These are phyloP conservation scores for Medicago ruthenica DNA, from an alignment of 306 rosid genomes.

Conservation along the genomic window DNA sequence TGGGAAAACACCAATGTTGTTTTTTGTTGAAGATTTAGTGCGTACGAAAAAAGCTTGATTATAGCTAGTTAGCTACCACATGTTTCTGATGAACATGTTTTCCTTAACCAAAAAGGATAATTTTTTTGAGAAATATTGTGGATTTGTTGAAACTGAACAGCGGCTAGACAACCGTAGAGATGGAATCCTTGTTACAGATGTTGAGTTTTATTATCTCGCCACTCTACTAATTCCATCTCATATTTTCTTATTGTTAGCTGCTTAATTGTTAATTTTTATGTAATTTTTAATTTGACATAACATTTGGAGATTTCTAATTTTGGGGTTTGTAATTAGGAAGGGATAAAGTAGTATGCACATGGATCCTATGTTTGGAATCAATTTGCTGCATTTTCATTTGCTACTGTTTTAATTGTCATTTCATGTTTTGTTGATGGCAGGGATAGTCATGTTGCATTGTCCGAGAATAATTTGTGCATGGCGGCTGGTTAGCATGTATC, in stretches of 20 bases:
- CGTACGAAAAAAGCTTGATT: no score
- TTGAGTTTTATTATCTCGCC: no score
- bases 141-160: no score
- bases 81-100: no score
- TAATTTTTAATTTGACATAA: background rate
- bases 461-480: constrained; percentile 26
- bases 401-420: background rate
- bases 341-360: background rate
- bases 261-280: background rate
- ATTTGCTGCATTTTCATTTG: background rate
- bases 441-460: constrained; percentile 24
- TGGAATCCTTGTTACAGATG: no score
- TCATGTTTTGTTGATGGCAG: constrained; percentile 29
- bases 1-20: no score
- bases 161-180: no score
- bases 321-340: background rate
- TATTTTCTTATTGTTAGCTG: constrained; percentile 32
- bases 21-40: no score
- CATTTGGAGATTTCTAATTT: background rate
- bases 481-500: constrained; percentile 33
- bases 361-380: background rate
- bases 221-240: constrained; percentile 84
- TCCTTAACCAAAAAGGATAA: no score
- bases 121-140: no score
- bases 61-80: no score